A percentile compares a stretch with the other conserved stretches of the same genome.
phyloP scores from a whole-genome alignment of 345 rosid species.

The Carallia brachiata region DNA sequence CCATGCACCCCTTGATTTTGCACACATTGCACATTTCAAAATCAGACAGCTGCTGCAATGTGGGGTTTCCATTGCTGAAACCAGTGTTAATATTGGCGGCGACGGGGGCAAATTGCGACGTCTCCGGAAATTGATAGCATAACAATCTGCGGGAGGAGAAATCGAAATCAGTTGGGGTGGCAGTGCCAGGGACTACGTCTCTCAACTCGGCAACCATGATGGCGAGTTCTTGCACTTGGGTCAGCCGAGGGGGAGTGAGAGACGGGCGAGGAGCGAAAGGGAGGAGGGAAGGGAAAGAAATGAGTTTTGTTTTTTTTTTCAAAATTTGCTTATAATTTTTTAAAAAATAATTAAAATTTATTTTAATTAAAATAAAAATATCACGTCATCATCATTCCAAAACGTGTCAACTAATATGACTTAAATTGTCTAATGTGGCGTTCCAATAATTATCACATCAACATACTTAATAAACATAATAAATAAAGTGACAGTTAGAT shows the following conservation, averaged over 20 bases:
- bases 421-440: too few relatives aligned
- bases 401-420: too few relatives aligned
- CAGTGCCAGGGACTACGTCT: conserved; percentile 22
- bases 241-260: conserved; percentile 21
- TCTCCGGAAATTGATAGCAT: not conserved
- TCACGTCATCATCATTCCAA: too few relatives aligned
- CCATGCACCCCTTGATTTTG: conserved; percentile 61
- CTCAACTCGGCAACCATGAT: conserved; percentile 50
- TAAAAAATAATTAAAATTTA: too few relatives aligned
- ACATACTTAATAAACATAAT: too few relatives aligned
- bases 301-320: too few relatives aligned
- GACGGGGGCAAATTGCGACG: not conserved
- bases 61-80: not conserved
- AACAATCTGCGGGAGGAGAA: not conserved
- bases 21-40: conserved; percentile 62
- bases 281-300: too few relatives aligned
- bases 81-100: not conserved
- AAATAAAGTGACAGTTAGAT: too few relatives aligned
- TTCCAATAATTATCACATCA: too few relatives aligned
- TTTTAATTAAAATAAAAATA: too few relatives aligned
- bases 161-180: not conserved
- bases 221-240: conserved; percentile 57
- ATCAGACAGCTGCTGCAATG: conserved; percentile 30
- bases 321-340: too few relatives aligned
- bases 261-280: too few relatives aligned